Evolutionary conservation across 1,284 basidiomycete genomes (phyloP), one percentile per base, ranked within the genome.

Genomic region (Cutaneotrichosporon dermatis): DNA sequence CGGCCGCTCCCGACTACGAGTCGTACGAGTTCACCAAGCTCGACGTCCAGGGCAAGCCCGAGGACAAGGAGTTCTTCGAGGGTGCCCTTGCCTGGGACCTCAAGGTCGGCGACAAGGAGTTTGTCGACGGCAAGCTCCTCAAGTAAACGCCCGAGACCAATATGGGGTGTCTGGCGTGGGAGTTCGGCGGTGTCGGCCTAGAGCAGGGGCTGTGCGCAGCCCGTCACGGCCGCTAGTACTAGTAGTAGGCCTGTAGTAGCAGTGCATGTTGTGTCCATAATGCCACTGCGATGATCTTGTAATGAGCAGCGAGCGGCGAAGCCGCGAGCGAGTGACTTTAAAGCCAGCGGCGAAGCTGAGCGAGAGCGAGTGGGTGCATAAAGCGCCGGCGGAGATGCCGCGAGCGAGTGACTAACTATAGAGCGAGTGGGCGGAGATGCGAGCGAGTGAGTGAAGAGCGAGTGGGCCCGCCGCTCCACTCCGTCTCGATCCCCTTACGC

Each of bases 81-180:
- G 87, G 82, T 67, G 88, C 89, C 41, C 83, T 93, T 66, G 89
- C 91, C 57, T 95, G 92, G 92, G 91, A 94, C 80, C 80, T 93
- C 63, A 85, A 87, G 79, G 70, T 92, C 60, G 85, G 87, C 66
- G 92, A 88, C 55, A 91, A 89, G 84, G 83, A 85, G 76, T 93
- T 88, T 88, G 87, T 81, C 61, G 76, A 77, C 67, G 76, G 76
- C 62, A 80, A 80, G 76, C 75, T 77, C 73, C 76, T 76, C 74
- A 79, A 79, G 73, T 79, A 76, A 64, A 35, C 46, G 46, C 5
- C 35, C 11, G 10, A 44, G 46, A 9, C 46, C 25, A 36, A 16
- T 49, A 48, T 33, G 44, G 45, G 33, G 45, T 34, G 46, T 49
- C 33, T 35, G 46, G 46, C 25, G 25, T 25, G 25, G 25, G 25